These are phyloP conservation scores for Monascus purpureus DNA, from an alignment of 495 filamentous ascomycete species.

Conservation along the genomic window DNA sequence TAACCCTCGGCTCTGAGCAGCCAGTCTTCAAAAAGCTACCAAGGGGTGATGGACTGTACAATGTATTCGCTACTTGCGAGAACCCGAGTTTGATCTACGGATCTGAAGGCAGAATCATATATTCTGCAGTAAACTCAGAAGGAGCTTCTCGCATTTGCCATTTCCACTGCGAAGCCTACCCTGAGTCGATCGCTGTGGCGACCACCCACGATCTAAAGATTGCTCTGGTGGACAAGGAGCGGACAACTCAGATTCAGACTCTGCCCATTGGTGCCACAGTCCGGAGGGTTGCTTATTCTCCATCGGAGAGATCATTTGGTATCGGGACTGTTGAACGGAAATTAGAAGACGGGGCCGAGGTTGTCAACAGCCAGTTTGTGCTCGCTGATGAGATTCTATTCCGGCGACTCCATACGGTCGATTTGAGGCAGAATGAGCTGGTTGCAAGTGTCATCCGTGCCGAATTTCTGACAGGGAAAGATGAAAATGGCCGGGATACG, in stretches of 20 bases:
- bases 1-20: constrained; percentile 76
- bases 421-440: constrained; percentile 52
- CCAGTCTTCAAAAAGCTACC: constrained; percentile 69
- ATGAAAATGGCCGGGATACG: constrained; percentile 23
- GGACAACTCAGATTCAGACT: constrained; percentile 74
- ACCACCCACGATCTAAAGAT: constrained; percentile 67
- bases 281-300: constrained; percentile 74
- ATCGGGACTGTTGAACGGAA: constrained; percentile 67
- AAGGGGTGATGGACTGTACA: constrained; percentile 45
- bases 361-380: constrained; percentile 44
- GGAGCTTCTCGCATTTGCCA: constrained; percentile 66
- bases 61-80: constrained; percentile 87
- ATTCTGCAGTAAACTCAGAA: constrained; percentile 90
- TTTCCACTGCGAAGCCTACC: constrained; percentile 71
- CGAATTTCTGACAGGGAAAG: constrained; percentile 50
- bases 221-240: constrained; percentile 65
- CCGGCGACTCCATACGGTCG: constrained; percentile 34
- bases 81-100: constrained; percentile 88
- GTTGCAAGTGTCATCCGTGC: constrained; percentile 75
- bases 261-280: constrained; percentile 70
- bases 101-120: constrained; percentile 74
- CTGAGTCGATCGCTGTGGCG: constrained; percentile 66
- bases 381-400: constrained; percentile 48
- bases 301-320: constrained; percentile 65
- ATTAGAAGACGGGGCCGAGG: constrained; percentile 40